Conservation (phyloP, 805 yeast species). For the Saturnispora hagleri region DNA sequence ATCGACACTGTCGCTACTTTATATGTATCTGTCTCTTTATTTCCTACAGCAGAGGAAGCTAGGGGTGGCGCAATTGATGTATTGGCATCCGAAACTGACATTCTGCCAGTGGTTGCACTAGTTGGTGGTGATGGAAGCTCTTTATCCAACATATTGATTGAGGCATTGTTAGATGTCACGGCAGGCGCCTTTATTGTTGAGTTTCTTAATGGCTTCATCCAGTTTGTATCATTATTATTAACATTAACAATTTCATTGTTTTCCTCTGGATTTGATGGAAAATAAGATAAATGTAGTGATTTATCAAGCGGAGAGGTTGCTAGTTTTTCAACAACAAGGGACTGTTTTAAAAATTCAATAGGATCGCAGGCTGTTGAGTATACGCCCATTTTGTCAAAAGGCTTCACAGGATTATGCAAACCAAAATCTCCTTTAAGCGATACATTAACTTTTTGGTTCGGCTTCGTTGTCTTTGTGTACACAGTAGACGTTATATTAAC, state of each 20-base stretch:
- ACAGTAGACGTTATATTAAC: slow-evolving; percentile 24
- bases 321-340: not conserved
- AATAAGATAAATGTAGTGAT: not conserved
- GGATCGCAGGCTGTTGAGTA: slow-evolving; percentile 26
- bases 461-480: slow-evolving; percentile 26
- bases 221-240: slow-evolving; percentile 7
- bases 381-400: slow-evolving; percentile 26
- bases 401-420: slow-evolving; percentile 30
- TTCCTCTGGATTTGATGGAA: not conserved
- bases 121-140: not conserved
- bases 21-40: slow-evolving; percentile 11
- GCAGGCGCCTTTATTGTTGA: not conserved
- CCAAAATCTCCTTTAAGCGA: slow-evolving; percentile 17
- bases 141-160: not conserved
- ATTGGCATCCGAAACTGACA: not conserved
- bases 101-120: not conserved
- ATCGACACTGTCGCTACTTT: slow-evolving; percentile 12
- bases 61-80: not conserved
- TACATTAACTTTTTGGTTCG: slow-evolving; percentile 19
- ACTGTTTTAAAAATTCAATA: slow-evolving; percentile 14
- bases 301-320: not conserved
- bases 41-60: slow-evolving; percentile 6
- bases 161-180: not conserved
- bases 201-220: slow-evolving; percentile 15
- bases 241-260: not conserved